Evolutionary conservation across 2,329 filamentous ascomycete genomes (phyloP).

Genomic region (Aureobasidium sp.): DNA sequence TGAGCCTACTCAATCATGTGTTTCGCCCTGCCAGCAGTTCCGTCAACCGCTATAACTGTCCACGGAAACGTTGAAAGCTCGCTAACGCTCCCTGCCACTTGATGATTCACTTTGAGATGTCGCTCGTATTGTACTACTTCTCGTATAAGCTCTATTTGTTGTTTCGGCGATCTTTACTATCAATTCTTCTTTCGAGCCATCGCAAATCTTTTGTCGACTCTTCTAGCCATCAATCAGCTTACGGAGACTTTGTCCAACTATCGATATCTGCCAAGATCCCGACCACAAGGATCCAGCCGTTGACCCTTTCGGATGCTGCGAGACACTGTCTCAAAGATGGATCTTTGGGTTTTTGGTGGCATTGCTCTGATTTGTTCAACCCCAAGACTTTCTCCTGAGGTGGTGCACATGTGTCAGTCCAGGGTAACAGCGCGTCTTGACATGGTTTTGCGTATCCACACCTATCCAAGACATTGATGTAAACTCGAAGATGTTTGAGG

Average conservation of each 20-base stretch:
- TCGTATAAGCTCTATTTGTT: no score
- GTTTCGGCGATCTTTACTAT: background rate
- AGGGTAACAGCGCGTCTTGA: background rate
- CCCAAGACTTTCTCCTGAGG: background rate
- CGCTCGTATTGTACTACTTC: no score
- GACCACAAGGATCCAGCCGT: background rate
- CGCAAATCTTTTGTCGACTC: background rate
- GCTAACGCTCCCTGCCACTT: background rate
- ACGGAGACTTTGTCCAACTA: background rate
- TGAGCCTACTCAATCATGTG: background rate
- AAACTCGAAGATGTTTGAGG: background rate
- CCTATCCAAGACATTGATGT: background rate
- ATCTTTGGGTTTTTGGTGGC: background rate
- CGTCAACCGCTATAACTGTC: background rate
- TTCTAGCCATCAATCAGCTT: background rate
- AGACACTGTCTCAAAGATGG: conserved; percentile 9
- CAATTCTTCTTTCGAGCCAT: background rate
- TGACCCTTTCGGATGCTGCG: background rate
- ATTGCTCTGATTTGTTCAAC: background rate
- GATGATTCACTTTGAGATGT: no score
- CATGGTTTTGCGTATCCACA: background rate
- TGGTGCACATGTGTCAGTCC: background rate
- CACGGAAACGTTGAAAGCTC: background rate
- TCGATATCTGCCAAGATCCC: background rate
- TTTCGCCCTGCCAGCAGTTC: conserved; percentile 1